Percentiles rank a stretch among this genome's conserved stretches.
These are phyloP conservation scores for Penicillium digitatum DNA, from an alignment of 2,329 filamentous ascomycete genomes.

Conservation along the genomic window DNA sequence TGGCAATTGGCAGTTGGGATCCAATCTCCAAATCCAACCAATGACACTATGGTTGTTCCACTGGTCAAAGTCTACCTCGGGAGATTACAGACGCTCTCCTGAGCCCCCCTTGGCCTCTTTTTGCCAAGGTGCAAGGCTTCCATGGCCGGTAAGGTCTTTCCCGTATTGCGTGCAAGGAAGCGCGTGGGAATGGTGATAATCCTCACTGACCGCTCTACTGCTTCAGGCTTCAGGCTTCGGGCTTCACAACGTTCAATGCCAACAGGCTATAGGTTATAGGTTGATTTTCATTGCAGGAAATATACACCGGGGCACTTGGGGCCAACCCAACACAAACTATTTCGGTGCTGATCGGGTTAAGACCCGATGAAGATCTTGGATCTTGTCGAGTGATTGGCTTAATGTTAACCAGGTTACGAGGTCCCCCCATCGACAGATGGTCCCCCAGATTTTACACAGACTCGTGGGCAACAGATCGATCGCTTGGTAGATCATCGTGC, in stretches of 20 bases:
- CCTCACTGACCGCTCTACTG: background rate
- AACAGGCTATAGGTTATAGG: background rate
- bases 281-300: background rate
- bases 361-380: background rate
- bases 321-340: background rate
- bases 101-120: background rate
- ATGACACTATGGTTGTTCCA: background rate
- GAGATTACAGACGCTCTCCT: slow-evolving; percentile 2
- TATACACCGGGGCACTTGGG: background rate
- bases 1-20: background rate
- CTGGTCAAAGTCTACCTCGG: background rate
- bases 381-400: slow-evolving; percentile 12
- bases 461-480: background rate
- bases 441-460: slow-evolving; percentile 9
- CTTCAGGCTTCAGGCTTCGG: background rate
- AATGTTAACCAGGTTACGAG: background rate
- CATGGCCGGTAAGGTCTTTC: background rate
- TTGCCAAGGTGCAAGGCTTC: background rate
- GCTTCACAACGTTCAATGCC: background rate
- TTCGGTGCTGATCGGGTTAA: slow-evolving; percentile 9
- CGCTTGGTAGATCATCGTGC: background rate
- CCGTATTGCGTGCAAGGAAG: slow-evolving; percentile 1
- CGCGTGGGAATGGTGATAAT: background rate
- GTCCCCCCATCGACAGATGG: background rate
- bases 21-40: background rate